Conservation (phyloP, 257 asterid genomes). For the Perilla frutescens region DNA sequence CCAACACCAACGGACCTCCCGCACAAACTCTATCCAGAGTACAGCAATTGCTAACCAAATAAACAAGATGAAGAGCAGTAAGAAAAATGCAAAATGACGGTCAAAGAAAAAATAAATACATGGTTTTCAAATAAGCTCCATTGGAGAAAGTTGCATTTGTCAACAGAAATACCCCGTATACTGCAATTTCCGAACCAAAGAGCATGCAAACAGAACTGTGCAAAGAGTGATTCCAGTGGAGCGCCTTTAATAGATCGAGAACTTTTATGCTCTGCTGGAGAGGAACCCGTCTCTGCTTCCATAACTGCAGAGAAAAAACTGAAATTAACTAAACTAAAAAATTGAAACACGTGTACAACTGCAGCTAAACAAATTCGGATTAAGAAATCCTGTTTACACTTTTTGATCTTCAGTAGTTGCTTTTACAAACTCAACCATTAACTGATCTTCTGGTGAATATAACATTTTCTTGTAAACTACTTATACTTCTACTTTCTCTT, state of each 20-base stretch:
- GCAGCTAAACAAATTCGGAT: slow-evolving; percentile 3
- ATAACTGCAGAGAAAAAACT: slow-evolving; percentile 43
- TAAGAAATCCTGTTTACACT: slow-evolving; percentile 26
- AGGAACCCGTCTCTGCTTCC: slow-evolving; percentile 44
- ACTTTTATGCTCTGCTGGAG: slow-evolving; percentile 62
- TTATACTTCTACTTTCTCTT: slow-evolving; percentile 24
- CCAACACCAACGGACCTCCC: slow-evolving; percentile 97
- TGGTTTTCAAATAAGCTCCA: slow-evolving; percentile 31
- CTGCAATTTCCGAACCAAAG: slow-evolving; percentile 97
- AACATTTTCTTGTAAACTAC: background rate
- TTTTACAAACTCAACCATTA: slow-evolving; percentile 27
- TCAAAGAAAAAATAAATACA: background rate
- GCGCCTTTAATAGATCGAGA: slow-evolving; percentile 88
- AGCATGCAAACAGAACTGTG: slow-evolving; percentile 89
- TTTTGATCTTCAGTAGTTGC: slow-evolving; percentile 4
- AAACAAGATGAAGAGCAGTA: slow-evolving; percentile 25
- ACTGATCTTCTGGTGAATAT: slow-evolving; percentile 30
- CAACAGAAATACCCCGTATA: slow-evolving; percentile 66
- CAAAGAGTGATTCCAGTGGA: slow-evolving; percentile 82
- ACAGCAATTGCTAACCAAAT: slow-evolving; percentile 75
- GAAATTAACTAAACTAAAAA: slow-evolving; percentile 24
- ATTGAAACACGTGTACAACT: slow-evolving; percentile 24
- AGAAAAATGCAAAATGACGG: slow-evolving; percentile 24
- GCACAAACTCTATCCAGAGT: slow-evolving; percentile 94
- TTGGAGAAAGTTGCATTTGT: slow-evolving; percentile 15